phyloP scores from a whole-genome alignment of 805 yeast genomes.

The Candida coquimbonensis region DNA sequence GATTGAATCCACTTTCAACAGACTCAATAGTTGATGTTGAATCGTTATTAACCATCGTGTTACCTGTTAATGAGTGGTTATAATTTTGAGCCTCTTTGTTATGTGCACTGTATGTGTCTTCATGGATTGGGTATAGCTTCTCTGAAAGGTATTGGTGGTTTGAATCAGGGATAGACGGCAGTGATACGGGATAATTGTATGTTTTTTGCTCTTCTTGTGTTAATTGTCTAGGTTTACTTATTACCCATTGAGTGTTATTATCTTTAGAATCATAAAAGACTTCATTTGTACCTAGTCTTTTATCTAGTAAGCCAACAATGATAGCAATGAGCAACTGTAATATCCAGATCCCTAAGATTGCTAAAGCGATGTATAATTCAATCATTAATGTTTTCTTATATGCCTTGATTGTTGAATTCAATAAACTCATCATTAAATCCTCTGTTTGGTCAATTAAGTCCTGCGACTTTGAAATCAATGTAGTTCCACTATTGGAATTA shows the following conservation, averaged over 20 bases:
- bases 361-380: slow-evolving; percentile 42
- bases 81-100: no score
- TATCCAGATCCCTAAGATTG: slow-evolving; percentile 42
- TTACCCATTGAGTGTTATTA: neutral
- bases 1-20: neutral
- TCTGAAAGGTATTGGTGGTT: no score
- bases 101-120: no score
- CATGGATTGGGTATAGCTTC: no score
- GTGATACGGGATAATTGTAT: slow-evolving; percentile 17
- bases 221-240: slow-evolving; percentile 17
- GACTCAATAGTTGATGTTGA: neutral
- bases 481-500: neutral
- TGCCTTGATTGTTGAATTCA: slow-evolving; percentile 24
- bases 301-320: slow-evolving; percentile 4
- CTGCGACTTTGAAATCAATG: slow-evolving; percentile 3
- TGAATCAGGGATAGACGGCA: slow-evolving; percentile 3
- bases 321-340: slow-evolving; percentile 36
- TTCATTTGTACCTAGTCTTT: neutral
- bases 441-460: slow-evolving; percentile 17
- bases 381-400: slow-evolving; percentile 31
- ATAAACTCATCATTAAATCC: slow-evolving; percentile 18
- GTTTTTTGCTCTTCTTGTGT: slow-evolving; percentile 10
- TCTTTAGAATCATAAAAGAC: neutral
- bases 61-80: no score
- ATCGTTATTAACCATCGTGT: no score